Evolutionary conservation across 108 stramenopile genomes (phyloP).

Genomic region (Nitzschia putrida): DNA sequence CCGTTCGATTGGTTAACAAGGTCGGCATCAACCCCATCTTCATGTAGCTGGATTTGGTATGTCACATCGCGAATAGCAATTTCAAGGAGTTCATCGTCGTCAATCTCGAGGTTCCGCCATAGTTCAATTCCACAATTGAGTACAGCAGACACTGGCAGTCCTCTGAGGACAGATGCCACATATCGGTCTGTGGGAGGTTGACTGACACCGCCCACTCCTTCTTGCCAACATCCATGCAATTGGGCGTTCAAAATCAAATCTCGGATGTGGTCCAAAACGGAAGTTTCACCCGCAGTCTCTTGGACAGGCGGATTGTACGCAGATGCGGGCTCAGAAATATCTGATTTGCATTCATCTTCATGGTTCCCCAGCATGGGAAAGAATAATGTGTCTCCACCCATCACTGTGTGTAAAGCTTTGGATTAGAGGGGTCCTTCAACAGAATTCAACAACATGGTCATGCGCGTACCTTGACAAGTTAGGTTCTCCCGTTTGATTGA

Average conservation of each 20-base stretch:
- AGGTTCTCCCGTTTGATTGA: conserved; percentile 73
- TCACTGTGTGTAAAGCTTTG: conserved; percentile 1
- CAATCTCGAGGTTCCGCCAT: conserved; percentile 79
- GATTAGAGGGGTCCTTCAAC: background rate
- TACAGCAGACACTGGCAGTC: conserved; percentile 68
- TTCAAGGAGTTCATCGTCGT: conserved; percentile 82
- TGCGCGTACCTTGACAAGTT: conserved; percentile 52
- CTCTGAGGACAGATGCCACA: conserved; percentile 50
- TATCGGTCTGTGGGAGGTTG: conserved; percentile 51
- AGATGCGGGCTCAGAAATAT: conserved; percentile 9
- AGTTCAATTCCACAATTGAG: conserved; percentile 80
- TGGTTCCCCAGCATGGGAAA: conserved; percentile 51
- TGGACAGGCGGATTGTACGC: background rate
- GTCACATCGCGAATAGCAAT: conserved; percentile 80
- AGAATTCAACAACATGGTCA: background rate
- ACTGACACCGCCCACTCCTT: conserved; percentile 66
- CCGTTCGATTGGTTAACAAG: conserved; percentile 11
- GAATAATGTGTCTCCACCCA: conserved; percentile 73
- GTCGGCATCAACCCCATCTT: conserved; percentile 22
- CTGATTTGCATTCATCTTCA: conserved; percentile 29
- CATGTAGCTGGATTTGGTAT: conserved; percentile 70
- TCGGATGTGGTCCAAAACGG: conserved; percentile 72
- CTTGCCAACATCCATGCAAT: conserved; percentile 67
- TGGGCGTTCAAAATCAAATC: conserved; percentile 75
- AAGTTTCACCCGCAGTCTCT: conserved; percentile 38